Evolutionary conservation across 164 flowering plant genomes (phyloP).

Genomic region (Warburgia ugandensis): DNA sequence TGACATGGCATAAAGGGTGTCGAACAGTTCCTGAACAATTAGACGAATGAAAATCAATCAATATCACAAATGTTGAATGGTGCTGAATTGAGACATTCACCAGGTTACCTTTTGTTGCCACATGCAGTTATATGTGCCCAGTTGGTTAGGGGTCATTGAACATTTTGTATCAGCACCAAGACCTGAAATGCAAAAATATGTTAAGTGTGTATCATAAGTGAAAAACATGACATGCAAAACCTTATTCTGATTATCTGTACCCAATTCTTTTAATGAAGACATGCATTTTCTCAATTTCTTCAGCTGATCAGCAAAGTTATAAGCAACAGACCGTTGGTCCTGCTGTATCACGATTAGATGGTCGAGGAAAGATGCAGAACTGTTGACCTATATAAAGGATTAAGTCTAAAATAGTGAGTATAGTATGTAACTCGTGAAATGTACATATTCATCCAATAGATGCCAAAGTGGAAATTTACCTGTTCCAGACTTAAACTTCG

Average conservation of each 20-base stretch:
- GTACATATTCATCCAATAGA: neutral
- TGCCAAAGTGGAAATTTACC: conserved; percentile 26
- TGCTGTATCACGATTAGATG: conserved; percentile 71
- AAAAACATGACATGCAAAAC: no score
- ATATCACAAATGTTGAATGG: neutral
- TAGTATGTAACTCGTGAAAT: neutral
- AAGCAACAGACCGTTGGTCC: conserved; percentile 55
- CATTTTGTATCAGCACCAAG: conserved; percentile 13
- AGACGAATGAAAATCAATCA: conserved; percentile 1
- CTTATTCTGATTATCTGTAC: no score
- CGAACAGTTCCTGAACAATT: conserved; percentile 64
- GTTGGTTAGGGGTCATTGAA: conserved; percentile 32
- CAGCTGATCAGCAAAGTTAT: conserved; percentile 39
- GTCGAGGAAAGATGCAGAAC: conserved; percentile 49
- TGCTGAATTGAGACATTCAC: no score
- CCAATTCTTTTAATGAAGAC: conserved; percentile 29
- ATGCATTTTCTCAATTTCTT: conserved; percentile 27
- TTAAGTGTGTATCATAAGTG: no score
- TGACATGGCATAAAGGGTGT: conserved; percentile 38
- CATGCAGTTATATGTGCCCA: conserved; percentile 45
- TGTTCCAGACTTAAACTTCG: conserved; percentile 62
- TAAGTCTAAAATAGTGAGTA: neutral
- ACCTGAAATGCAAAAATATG: conserved; percentile 6
- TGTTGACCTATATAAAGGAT: conserved; percentile 33
- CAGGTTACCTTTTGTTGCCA: conserved; percentile 83